These are phyloP conservation scores for Lentinula boryana DNA, from an alignment of 768 basidiomycete genomes.

Conservation along the genomic window DNA sequence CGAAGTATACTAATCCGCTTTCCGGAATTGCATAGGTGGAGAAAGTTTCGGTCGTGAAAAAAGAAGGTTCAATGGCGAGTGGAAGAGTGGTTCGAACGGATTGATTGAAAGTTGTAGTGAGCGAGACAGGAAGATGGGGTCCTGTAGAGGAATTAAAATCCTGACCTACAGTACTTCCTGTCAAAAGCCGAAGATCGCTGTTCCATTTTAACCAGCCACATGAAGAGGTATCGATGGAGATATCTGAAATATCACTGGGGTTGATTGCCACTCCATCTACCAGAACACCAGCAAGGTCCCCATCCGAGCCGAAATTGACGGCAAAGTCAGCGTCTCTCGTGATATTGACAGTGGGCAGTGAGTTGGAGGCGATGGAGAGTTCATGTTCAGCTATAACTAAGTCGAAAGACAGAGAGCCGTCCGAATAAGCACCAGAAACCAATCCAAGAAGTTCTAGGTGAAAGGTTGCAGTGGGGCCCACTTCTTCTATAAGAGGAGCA, in stretches of 20 bases:
- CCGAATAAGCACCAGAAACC: slow-evolving; percentile 68
- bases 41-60: slow-evolving; percentile 55
- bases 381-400: slow-evolving; percentile 67
- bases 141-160: slow-evolving; percentile 28
- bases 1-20: slow-evolving; percentile 45
- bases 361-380: slow-evolving; percentile 38
- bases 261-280: slow-evolving; percentile 59
- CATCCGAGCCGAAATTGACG: slow-evolving; percentile 43
- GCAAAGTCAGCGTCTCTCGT: slow-evolving; percentile 52
- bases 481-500: slow-evolving; percentile 43
- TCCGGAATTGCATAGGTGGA: slow-evolving; percentile 51
- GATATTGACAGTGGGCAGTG: slow-evolving; percentile 65
- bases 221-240: slow-evolving; percentile 55
- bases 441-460: slow-evolving; percentile 61
- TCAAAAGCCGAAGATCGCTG: slow-evolving; percentile 44
- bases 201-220: slow-evolving; percentile 66
- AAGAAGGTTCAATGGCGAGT: slow-evolving; percentile 65
- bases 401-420: slow-evolving; percentile 52
- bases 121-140: slow-evolving; percentile 47
- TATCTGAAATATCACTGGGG: slow-evolving; percentile 45
- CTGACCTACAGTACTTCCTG: slow-evolving; percentile 51
- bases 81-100: slow-evolving; percentile 56
- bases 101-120: slow-evolving; percentile 66
- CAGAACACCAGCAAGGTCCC: slow-evolving; percentile 57
- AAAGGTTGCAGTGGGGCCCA: slow-evolving; percentile 35